phyloP scores from a whole-genome alignment of 2,329 filamentous ascomycete species.

The Neonectria sp. region DNA sequence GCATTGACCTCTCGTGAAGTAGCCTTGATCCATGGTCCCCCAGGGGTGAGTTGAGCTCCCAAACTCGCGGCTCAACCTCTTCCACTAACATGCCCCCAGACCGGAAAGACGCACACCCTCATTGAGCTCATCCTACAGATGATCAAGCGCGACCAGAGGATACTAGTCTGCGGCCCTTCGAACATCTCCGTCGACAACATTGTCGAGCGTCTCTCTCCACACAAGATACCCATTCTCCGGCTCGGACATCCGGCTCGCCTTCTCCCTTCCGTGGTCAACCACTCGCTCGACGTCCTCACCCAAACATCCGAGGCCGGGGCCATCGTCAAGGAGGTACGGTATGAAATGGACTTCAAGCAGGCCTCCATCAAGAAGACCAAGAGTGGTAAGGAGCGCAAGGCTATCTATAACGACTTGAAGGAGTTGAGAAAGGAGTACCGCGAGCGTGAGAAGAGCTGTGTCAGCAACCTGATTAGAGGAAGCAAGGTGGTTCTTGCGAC shows the following conservation, averaged over 20 bases:
- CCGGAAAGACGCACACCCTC: slow-evolving; percentile 96
- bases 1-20: slow-evolving; percentile 86
- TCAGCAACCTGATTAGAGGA: slow-evolving; percentile 79
- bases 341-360: slow-evolving; percentile 94
- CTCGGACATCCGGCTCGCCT: slow-evolving; percentile 94
- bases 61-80: not conserved
- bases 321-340: slow-evolving; percentile 90
- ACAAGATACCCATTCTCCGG: slow-evolving; percentile 89
- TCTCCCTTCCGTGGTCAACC: slow-evolving; percentile 87
- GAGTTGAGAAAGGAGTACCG: slow-evolving; percentile 91
- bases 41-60: slow-evolving; percentile 71
- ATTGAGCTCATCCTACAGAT: slow-evolving; percentile 97
- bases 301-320: slow-evolving; percentile 90
- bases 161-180: slow-evolving; percentile 95
- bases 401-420: slow-evolving; percentile 88
- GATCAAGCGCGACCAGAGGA: slow-evolving; percentile 77
- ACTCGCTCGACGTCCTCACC: slow-evolving; percentile 92
- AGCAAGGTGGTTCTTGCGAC: slow-evolving; percentile 94
- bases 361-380: slow-evolving; percentile 89
- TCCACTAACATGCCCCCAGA: slow-evolving; percentile 61
- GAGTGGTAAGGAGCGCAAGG: slow-evolving; percentile 82
- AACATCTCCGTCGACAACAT: slow-evolving; percentile 99
- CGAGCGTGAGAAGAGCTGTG: slow-evolving; percentile 86
- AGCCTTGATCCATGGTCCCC: slow-evolving; percentile 93
- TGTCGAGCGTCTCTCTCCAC: slow-evolving; percentile 88